Evolutionary conservation across 2,329 filamentous ascomycete species (phyloP), one percentile per base, ranked within the genome.

Genomic region (Bipolaris sorokiniana): DNA sequence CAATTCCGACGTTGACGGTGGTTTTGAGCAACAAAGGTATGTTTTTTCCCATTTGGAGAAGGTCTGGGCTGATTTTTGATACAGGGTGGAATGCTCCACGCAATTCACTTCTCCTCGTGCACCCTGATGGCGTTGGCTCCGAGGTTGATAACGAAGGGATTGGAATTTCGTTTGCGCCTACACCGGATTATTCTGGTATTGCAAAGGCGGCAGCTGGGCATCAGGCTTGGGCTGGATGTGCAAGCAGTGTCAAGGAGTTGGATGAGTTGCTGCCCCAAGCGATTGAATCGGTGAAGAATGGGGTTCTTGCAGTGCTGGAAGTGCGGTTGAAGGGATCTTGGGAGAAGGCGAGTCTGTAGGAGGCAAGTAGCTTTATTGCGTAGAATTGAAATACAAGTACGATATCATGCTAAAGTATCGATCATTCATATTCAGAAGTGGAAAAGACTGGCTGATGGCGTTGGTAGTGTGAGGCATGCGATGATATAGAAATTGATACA

Each of bases 161-260:
- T 38, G 88, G 90, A 62, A 89, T 90, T 62, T 84, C 82, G 0
- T 89, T 90, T 65, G 82, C 80, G 1, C 87, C 87, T 0, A 85
- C 84, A 0, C 88, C 88, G 0, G 87, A 90, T 62, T 90, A 89
- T 67, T 78, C 86, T 0, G 87, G 87, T 1, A 89, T 90, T 59
- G 88, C 88, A 0, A 86, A 84, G 71, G 88, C 88, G 6, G 86
- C 88, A 0, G 81, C 83, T 0, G 86, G 87, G 7, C 86, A 86
- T 0, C 78, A 86, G 48, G 68, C 86, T 2, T 89, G 86, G 84
- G 85, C 86, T 5, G 85, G 80, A 5, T 79, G 82, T 57, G 86
- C 86, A 1, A 79, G 81, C 1, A 86, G 81, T 5, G 82, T 82
- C 1, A 79, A 81, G 5, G 83, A 89, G 40, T 67, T 90, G 48